Percentiles rank a stretch among this genome's conserved stretches.
Conservation (phyloP, 2,329 filamentous ascomycete species). For the Pseudocercospora fuligena region DNA sequence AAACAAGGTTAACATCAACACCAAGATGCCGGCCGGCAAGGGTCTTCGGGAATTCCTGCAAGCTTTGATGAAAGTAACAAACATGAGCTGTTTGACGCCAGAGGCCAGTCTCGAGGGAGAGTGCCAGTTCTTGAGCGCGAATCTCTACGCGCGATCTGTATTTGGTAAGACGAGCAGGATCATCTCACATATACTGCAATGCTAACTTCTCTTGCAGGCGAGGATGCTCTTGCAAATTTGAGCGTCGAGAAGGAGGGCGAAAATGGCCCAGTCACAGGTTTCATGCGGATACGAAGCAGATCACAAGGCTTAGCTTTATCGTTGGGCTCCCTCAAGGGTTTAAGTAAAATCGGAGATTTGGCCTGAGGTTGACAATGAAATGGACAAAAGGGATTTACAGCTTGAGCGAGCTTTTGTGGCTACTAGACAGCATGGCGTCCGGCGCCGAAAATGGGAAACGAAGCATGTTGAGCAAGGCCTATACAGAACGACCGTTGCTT, state of each 20-base stretch:
- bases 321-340: conserved; percentile 88
- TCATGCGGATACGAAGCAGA: conserved; percentile 95
- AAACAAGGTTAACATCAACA: conserved; percentile 99
- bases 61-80: conserved; percentile 94
- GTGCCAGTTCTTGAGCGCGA: conserved; percentile 96
- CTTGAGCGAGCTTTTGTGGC: background rate
- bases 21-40: conserved; percentile 75
- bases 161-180: conserved; percentile 74
- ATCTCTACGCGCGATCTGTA: conserved; percentile 93
- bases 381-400: background rate
- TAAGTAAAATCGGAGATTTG: conserved; percentile 69
- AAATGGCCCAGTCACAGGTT: conserved; percentile 92
- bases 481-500: conserved; percentile 3
- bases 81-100: conserved; percentile 97
- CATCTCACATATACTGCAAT: background rate
- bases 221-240: conserved; percentile 96
- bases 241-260: conserved; percentile 98
- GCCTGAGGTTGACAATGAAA: conserved; percentile 7
- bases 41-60: conserved; percentile 88
- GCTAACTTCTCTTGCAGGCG: conserved; percentile 63
- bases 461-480: background rate
- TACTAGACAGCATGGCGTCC: conserved; percentile 13
- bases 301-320: conserved; percentile 94
- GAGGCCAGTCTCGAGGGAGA: conserved; percentile 96
- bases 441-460: conserved; percentile 6